phyloP scores from a whole-genome alignment of 106 monocot species.

The Dendrobium officinale region DNA sequence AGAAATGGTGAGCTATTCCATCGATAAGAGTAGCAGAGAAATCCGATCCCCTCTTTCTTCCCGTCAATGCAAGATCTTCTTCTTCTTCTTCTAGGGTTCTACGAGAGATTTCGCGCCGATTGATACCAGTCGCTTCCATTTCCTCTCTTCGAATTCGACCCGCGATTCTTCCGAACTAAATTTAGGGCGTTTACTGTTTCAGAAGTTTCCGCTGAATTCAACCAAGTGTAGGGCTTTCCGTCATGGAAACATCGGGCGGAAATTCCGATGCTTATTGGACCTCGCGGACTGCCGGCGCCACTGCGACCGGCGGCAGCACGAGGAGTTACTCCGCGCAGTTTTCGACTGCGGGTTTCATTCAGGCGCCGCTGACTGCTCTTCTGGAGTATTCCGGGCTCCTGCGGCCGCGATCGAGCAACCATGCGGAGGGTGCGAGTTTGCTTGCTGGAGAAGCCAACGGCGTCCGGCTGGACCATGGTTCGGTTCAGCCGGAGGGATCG shows the following conservation, averaged over 20 bases:
- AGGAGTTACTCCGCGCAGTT: constrained; percentile 51
- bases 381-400: constrained; percentile 77
- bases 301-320: constrained; percentile 10
- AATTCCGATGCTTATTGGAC: constrained; percentile 9
- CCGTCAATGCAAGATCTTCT: neutral
- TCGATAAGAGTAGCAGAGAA: neutral
- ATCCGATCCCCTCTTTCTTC: neutral
- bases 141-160: neutral
- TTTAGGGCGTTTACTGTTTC: neutral
- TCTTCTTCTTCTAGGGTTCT: neutral
- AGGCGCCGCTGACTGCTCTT: constrained; percentile 60
- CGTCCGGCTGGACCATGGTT: neutral
- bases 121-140: neutral
- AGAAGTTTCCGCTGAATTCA: neutral
- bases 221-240: neutral
- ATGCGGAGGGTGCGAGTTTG: constrained; percentile 24
- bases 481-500: constrained; percentile 9
- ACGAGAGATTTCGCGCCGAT: neutral
- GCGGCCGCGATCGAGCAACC: constrained; percentile 26
- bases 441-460: constrained; percentile 10
- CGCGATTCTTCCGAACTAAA: neutral
- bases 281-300: neutral
- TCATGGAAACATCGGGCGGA: constrained; percentile 29
- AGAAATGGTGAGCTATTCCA: neutral
- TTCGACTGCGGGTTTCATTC: constrained; percentile 62